Conservation (phyloP, 257 asterid species). For the Salvia rosmarinus region DNA sequence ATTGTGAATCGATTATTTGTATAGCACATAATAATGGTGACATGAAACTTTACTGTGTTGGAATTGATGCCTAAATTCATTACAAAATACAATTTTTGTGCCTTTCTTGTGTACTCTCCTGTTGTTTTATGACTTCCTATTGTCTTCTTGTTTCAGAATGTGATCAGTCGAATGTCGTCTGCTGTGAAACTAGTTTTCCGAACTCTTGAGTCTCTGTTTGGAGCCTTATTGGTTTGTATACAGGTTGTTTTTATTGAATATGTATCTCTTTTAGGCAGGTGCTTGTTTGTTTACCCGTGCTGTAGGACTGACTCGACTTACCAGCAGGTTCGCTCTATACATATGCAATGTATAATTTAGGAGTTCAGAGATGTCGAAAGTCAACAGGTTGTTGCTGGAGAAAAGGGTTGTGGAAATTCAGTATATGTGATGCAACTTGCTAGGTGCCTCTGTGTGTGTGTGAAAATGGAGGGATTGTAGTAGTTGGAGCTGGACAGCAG, state of each 20-base stretch:
- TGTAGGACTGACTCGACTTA: too few species aligned
- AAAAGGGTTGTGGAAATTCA: not conserved
- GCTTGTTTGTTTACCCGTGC: not conserved
- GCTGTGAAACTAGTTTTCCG: not conserved
- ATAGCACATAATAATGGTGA: not conserved
- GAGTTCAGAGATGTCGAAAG: not conserved
- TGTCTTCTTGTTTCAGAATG: not conserved
- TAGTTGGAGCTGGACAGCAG: not conserved
- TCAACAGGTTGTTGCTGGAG: conserved; percentile 29
- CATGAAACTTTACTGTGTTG: too few species aligned
- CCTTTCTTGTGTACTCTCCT: not conserved
- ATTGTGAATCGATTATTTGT: not conserved
- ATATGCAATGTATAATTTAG: not conserved
- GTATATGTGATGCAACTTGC: conserved; percentile 2
- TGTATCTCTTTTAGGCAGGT: too few species aligned
- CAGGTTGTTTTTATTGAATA: conserved; percentile 4
- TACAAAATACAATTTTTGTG: not conserved
- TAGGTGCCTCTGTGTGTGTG: conserved; percentile 11
- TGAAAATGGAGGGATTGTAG: conserved; percentile 23
- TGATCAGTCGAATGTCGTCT: not conserved
- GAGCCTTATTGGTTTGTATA: too few species aligned
- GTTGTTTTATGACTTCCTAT: not conserved
- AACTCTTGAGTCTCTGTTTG: not conserved
- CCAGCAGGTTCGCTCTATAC: not conserved
- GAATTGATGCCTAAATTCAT: not conserved